Conservation (phyloP, 257 asterid species). For the Lycium barbarum region DNA sequence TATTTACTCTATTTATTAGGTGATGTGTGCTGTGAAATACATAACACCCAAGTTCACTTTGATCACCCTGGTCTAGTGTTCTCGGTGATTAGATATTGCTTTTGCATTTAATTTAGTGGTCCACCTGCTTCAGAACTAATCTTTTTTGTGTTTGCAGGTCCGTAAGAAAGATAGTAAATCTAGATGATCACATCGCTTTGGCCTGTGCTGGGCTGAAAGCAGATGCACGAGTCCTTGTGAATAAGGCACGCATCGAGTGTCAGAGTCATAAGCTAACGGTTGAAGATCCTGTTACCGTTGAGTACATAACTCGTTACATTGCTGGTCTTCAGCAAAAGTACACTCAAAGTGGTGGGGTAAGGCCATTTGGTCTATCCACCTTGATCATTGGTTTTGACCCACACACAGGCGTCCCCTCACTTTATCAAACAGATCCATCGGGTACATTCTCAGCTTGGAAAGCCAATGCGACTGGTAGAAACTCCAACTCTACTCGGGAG, state of each 20-base stretch:
- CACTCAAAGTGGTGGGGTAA: conserved; percentile 99
- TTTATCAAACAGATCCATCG: conserved; percentile 97
- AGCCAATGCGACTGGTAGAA: conserved; percentile 98
- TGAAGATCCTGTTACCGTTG: conserved; percentile 97
- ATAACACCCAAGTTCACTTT: background rate
- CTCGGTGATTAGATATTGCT: background rate
- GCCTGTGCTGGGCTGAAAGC: conserved; percentile 99
- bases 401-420: conserved; percentile 82
- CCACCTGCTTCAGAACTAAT: background rate
- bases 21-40: background rate
- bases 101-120: background rate
- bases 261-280: conserved; percentile 86
- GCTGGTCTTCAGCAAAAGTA: conserved; percentile 99
- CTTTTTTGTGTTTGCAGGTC: conserved; percentile 61
- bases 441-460: conserved; percentile 99
- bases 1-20: background rate
- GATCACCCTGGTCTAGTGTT: background rate
- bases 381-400: conserved; percentile 98
- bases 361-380: conserved; percentile 99
- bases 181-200: conserved; percentile 93
- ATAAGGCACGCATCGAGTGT: conserved; percentile 93
- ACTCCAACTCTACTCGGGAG: conserved; percentile 91
- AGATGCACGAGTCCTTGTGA: conserved; percentile 94
- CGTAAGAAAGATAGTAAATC: conserved; percentile 90
- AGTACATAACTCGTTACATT: conserved; percentile 93